Evolutionary conservation across 1,284 basidiomycete genomes (phyloP), one percentile per base, ranked within the genome.

Genomic region (Xerocomus tenax): DNA sequence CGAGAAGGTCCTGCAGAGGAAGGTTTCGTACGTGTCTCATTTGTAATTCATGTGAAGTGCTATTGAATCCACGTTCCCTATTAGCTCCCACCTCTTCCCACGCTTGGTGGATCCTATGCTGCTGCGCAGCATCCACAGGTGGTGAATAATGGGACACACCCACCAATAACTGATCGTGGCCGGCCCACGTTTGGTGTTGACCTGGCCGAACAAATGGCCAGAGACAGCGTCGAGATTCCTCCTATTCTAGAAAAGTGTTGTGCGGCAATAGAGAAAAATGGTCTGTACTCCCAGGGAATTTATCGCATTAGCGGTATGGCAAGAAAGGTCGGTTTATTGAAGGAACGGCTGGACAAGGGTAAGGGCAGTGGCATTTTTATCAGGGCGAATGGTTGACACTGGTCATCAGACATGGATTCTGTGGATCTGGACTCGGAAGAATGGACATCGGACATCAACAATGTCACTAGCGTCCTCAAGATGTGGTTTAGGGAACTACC

Each of bases 401-500:
- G 18, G 43, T 47, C n/a, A 42, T 45, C 63, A 94, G 93, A 96
- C 66, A 70, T 96, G 35, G 87, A 93, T 18, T 74, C 79, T 1
- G 87, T 92, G 36, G 84, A 96, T 68, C 72, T 96, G 47, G 81
- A 92, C 67, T 75, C 83, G n/a, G 79, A 87, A 9, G 92, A 96
- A 66, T 93, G 91, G 87, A 79, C 84, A 28, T 79, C 82, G 25
- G 95, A 99, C 66, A 94, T 98, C 72, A 98, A 96, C 72, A 94
- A 91, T 56, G 87, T 98, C 42, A 82, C 95, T 13, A 90, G 91
- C 49, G 91, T 87, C 40, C 73, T 98, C 54, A 99, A 99, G 71
- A 74, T 94, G 58, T 99, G 95, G 95, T 79, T 99, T 65, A 78
- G 96, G 55, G 96, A 98, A 66, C 73, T 98, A 49, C 95, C 95